Conservation (phyloP, 148 eudicot species). For the Rhododendron vialii region DNA sequence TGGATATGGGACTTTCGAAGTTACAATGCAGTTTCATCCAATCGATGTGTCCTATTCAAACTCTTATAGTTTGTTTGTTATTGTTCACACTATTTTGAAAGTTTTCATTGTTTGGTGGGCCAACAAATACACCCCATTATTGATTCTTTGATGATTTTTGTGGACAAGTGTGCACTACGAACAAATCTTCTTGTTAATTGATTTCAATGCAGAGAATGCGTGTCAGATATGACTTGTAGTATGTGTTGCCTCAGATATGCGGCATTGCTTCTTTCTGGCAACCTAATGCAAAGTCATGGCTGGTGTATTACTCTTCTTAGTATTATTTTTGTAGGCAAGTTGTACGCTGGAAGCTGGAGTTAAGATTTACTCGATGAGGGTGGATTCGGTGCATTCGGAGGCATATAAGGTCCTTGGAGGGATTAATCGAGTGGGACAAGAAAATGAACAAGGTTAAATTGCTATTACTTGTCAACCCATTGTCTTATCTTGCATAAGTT, state of each 20-base stretch:
- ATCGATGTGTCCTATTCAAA: not conserved
- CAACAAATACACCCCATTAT: not conserved
- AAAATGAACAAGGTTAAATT: slow-evolving; percentile 52
- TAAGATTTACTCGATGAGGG: slow-evolving; percentile 89
- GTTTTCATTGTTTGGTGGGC: not conserved
- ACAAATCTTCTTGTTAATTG: not conserved
- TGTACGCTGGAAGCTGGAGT: slow-evolving; percentile 98
- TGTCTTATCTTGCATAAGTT: not conserved
- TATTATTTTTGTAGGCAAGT: slow-evolving; percentile 50
- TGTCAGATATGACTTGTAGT: not conserved
- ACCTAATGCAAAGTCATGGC: not conserved
- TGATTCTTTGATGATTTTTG: not conserved
- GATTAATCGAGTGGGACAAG: slow-evolving; percentile 85
- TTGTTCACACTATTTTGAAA: not conserved
- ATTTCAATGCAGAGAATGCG: not conserved
- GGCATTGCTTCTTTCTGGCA: not conserved
- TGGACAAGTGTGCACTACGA: not conserved
- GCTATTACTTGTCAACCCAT: not conserved
- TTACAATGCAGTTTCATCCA: not conserved
- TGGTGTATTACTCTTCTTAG: not conserved
- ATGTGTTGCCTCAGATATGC: not conserved
- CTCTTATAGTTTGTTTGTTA: not conserved
- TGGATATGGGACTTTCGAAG: not conserved
- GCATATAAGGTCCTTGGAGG: slow-evolving; percentile 98
- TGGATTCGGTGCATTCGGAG: slow-evolving; percentile 94